Evolutionary conservation across 176 grass and related monocot genomes (phyloP), one percentile per base, ranked within the genome.

Genomic region (Saccharum officinarum): DNA sequence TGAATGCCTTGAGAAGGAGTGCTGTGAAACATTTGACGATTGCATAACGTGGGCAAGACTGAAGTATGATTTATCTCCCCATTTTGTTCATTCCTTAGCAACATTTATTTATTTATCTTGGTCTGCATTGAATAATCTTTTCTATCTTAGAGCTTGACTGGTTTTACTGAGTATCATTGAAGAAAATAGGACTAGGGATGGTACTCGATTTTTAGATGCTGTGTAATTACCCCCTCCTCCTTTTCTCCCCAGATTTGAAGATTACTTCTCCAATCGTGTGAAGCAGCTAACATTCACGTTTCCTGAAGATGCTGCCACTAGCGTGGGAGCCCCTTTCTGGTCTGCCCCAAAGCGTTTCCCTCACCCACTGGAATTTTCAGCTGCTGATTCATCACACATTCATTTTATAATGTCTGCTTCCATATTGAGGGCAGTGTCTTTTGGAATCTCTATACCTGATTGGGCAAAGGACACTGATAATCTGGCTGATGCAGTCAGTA

Each of bases 321-420:
- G 94, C 81, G 87, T 75, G 3, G 91, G 94, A 54, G 61, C 91
- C n/a, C 78, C 45, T 87, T 96, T 96, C 77, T 96, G 91, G 94
- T 93, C 91, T 83, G 91, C 91, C n/a, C 94, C 94, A 57, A 91
- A 93, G 83, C 91, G 91, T 34, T 93, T 96, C 73, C 94, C 91
- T 60, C 82, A 7, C 44, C 81, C 91, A 1, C 37, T 93, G 81
- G 73, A 89, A 71, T 97, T 97, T 85, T 97, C 89, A 72, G 12
- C 84, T 72, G 77, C 63, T 69, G 89, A 93, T 85, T 47, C 81
- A 62, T 86, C 85, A 71, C 91, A 97, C 31, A 81, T 93, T 70
- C 67, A 92, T 20, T 93, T 93, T 72, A 82, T 97, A 83, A 80
- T 86, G 87, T 78, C 84, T 68, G 91, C 91, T 84, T 91, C 94